Evolutionary conservation across 2,329 filamentous ascomycete species (phyloP).

Genomic region (Pseudophaeomoniella oleicola): DNA sequence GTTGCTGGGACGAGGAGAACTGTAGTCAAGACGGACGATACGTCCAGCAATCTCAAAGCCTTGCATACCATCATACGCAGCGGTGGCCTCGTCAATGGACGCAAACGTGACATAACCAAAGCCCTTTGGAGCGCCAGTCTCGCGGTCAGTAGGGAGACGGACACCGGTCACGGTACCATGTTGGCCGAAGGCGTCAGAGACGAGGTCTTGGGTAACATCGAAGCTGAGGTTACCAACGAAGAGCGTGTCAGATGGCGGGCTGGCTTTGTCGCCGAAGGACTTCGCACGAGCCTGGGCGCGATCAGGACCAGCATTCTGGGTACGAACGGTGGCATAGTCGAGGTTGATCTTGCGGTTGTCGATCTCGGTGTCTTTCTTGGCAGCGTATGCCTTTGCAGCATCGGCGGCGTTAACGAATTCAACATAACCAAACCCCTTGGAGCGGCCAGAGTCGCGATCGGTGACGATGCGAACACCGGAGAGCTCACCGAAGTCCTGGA

Average conservation of each 20-base stretch:
- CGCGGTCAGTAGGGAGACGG: slow-evolving; percentile 76
- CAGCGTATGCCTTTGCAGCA: slow-evolving; percentile 57
- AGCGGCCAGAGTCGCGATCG: slow-evolving; percentile 65
- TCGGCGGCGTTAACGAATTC: slow-evolving; percentile 59
- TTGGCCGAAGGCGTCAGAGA: slow-evolving; percentile 60
- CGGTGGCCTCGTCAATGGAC: slow-evolving; percentile 69
- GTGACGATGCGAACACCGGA: slow-evolving; percentile 65
- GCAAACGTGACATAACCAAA: slow-evolving; percentile 83
- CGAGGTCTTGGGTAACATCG: slow-evolving; percentile 60
- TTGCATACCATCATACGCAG: slow-evolving; percentile 55
- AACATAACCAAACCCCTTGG: slow-evolving; percentile 89
- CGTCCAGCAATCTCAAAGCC: slow-evolving; percentile 60
- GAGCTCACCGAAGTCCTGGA: slow-evolving; percentile 64
- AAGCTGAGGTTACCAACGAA: slow-evolving; percentile 89
- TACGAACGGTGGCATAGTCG: slow-evolving; percentile 58
- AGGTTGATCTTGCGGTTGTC: slow-evolving; percentile 64
- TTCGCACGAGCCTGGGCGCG: slow-evolving; percentile 39
- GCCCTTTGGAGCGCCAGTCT: slow-evolving; percentile 73
- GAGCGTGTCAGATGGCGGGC: slow-evolving; percentile 69
- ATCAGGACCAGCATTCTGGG: slow-evolving; percentile 44
- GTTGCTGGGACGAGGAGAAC: slow-evolving; percentile 49
- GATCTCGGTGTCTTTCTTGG: slow-evolving; percentile 59
- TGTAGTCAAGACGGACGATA: slow-evolving; percentile 69
- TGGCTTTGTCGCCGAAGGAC: slow-evolving; percentile 61
- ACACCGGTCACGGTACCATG: slow-evolving; percentile 60